phyloP scores from a whole-genome alignment of 805 yeast species.

The Pichia exigua region DNA sequence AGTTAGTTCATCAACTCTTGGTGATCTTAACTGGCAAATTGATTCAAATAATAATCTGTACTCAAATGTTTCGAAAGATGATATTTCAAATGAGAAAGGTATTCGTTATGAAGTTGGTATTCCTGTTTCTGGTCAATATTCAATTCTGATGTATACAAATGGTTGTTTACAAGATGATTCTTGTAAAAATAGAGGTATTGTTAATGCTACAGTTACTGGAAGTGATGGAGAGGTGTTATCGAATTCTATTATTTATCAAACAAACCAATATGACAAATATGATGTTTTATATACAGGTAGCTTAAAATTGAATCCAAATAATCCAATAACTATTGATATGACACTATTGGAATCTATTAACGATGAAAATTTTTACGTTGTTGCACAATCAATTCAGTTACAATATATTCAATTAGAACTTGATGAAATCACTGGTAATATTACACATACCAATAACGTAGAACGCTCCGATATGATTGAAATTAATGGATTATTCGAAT shows the following conservation, averaged over 20 bases:
- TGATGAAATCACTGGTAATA: slow-evolving; percentile 5
- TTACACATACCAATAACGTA: background rate
- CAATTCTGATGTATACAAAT: slow-evolving; percentile 72
- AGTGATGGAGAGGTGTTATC: slow-evolving; percentile 37
- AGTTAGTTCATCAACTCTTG: slow-evolving; percentile 11
- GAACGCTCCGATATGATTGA: background rate
- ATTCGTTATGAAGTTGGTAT: slow-evolving; percentile 61
- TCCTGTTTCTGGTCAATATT: slow-evolving; percentile 64
- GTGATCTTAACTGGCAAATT: slow-evolving; percentile 20
- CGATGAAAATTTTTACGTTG: slow-evolving; percentile 41
- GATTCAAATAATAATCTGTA: slow-evolving; percentile 16
- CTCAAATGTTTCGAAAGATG: slow-evolving; percentile 22
- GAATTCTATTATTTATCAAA: slow-evolving; percentile 57
- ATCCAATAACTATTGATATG: slow-evolving; percentile 36
- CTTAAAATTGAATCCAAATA: slow-evolving; percentile 36
- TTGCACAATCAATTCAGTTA: slow-evolving; percentile 48
- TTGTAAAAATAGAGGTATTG: slow-evolving; percentile 66
- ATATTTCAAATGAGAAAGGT: slow-evolving; percentile 27
- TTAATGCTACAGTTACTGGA: slow-evolving; percentile 61
- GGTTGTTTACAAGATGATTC: slow-evolving; percentile 69
- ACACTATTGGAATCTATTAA: slow-evolving; percentile 27
- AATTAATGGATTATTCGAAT: slow-evolving; percentile 79
- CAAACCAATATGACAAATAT: slow-evolving; percentile 71
- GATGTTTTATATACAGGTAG: slow-evolving; percentile 71
- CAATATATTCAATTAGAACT: slow-evolving; percentile 34